These are phyloP conservation scores for Microsporum canis DNA, from an alignment of 2,329 filamentous ascomycete genomes.

Conservation along the genomic window DNA sequence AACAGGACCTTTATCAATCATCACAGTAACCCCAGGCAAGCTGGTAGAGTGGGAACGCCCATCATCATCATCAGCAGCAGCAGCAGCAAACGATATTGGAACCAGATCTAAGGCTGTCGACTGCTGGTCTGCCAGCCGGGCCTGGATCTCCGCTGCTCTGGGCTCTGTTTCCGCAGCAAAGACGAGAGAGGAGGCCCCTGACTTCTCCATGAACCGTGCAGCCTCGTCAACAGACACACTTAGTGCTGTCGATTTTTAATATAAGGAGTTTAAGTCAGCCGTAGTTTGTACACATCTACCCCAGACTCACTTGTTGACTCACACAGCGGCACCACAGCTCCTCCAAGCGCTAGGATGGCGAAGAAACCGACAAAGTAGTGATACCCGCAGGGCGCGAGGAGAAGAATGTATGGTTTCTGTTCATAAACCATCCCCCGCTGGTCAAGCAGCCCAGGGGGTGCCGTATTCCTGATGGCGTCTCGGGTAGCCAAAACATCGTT, in stretches of 20 bases:
- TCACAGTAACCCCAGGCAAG: neutral
- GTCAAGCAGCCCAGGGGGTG: neutral
- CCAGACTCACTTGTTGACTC: neutral
- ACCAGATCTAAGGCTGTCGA: neutral
- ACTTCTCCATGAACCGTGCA: neutral
- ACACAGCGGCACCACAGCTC: conserved; percentile 36
- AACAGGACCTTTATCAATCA: neutral
- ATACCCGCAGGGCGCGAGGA: conserved; percentile 38
- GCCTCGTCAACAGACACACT: neutral
- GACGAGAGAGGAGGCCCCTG: neutral
- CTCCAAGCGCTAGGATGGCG: conserved; percentile 37
- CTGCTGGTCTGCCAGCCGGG: neutral
- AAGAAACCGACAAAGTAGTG: conserved; percentile 40
- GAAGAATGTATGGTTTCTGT: conserved; percentile 24
- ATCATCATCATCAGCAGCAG: neutral
- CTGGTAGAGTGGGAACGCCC: neutral
- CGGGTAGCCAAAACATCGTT: neutral
- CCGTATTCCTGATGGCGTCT: neutral
- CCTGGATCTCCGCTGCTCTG: neutral
- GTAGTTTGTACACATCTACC: neutral
- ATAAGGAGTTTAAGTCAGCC: neutral
- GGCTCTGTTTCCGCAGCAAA: neutral
- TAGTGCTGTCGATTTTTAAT: neutral
- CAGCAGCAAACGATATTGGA: neutral
- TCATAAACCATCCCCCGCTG: neutral